Evolutionary conservation across 345 rosid species (phyloP).

Genomic region (Aquilaria yunnanensis): DNA sequence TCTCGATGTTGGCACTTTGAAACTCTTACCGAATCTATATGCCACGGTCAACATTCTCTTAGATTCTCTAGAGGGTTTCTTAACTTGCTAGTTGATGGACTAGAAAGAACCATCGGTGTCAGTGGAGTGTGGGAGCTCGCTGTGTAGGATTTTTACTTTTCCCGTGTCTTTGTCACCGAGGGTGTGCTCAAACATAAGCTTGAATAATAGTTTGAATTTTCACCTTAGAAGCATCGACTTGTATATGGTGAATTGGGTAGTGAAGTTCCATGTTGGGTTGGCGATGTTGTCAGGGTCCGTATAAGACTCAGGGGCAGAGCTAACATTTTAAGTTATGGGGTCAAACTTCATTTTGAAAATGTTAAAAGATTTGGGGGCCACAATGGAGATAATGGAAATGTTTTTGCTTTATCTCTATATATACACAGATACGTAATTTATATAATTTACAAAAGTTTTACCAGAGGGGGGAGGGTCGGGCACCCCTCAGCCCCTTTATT

Average conservation of each 20-base stretch:
- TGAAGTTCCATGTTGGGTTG: conserved; percentile 67
- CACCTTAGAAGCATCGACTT: conserved; percentile 38
- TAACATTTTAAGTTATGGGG: too few relatives aligned
- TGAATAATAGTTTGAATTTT: conserved; percentile 39
- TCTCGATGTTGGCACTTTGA: background rate
- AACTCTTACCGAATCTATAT: conserved; percentile 38
- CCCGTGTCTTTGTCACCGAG: conserved; percentile 68
- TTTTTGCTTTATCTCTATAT: too few relatives aligned
- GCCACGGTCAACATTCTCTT: conserved; percentile 63
- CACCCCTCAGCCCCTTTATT: too few relatives aligned
- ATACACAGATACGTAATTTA: too few relatives aligned
- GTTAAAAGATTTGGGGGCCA: too few relatives aligned
- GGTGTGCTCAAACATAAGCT: conserved; percentile 55
- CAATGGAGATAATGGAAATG: too few relatives aligned
- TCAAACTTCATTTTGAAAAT: too few relatives aligned
- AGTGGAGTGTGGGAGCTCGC: conserved; percentile 42
- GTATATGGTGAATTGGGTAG: conserved; percentile 42
- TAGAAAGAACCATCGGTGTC: conserved; percentile 23
- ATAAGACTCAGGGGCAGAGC: conserved; percentile 17
- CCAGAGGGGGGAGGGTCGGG: too few relatives aligned
- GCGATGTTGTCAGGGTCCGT: conserved; percentile 40
- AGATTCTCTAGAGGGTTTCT: conserved; percentile 52
- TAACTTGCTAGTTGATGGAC: conserved; percentile 55
- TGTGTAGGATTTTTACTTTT: conserved; percentile 62
- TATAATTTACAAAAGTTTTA: too few relatives aligned